Conservation (phyloP, 805 yeast genomes). For the Lachancea kluyveri region DNA sequence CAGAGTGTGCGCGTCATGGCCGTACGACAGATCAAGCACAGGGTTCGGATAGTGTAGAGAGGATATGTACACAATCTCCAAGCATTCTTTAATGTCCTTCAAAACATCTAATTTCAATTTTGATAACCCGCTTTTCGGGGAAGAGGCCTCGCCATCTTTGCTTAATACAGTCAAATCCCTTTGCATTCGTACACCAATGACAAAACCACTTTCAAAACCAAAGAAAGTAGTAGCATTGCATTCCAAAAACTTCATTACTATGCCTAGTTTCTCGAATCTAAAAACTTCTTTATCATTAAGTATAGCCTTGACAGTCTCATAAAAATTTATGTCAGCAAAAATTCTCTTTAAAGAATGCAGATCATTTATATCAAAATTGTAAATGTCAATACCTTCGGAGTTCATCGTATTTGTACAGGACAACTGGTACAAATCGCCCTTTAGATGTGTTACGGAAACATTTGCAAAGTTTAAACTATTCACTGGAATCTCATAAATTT, state of each 20-base stretch:
- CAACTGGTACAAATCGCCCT: conserved; percentile 11
- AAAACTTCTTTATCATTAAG: conserved; percentile 3
- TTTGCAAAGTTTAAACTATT: conserved; percentile 31
- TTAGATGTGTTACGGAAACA: conserved; percentile 11
- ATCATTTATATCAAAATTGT: conserved; percentile 16
- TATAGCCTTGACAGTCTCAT: conserved; percentile 8
- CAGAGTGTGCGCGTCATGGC: conserved; percentile 6
- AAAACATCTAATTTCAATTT: too few relatives aligned
- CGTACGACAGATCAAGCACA: conserved; percentile 15
- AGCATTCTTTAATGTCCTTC: too few relatives aligned
- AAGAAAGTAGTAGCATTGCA: conserved; percentile 14
- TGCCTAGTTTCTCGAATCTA: conserved; percentile 23
- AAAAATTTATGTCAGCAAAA: conserved; percentile 17
- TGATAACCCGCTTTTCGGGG: too few relatives aligned
- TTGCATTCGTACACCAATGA: too few relatives aligned
- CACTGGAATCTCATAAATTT: conserved; percentile 23
- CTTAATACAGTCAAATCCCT: too few relatives aligned
- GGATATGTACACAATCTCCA: conserved; percentile 21
- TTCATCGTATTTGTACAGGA: conserved; percentile 27
- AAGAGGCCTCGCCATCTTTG: too few relatives aligned
- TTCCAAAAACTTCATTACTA: conserved; percentile 23
- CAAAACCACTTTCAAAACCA: conserved; percentile 28
- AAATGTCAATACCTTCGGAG: conserved; percentile 26
- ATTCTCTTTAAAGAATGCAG: conserved; percentile 20
- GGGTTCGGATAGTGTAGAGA: conserved; percentile 26